Base-by-base conservation (phyloP, 495 filamentous ascomycete genomes). In the Daldinia concentrica region DNA sequence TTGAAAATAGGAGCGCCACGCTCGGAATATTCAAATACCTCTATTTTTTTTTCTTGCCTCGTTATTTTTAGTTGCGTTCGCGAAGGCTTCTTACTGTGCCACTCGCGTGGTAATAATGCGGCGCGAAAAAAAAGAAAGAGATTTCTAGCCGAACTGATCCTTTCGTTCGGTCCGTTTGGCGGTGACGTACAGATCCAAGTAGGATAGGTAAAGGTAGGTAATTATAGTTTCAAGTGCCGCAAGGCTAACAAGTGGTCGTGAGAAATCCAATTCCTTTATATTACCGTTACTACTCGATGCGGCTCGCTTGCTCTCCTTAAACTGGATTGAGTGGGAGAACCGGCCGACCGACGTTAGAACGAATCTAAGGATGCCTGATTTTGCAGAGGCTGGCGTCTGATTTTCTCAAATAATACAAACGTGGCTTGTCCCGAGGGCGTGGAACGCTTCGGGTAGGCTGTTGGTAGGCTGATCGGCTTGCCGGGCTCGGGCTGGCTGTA, bases 361-460 rank as follows among this genome's bases (percentile, higher is more conserved):
- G 22, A 54, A 54, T 54, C 50, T 17, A 54, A 54, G 5, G 27
- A 54, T 30, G 14, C 24, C 27, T 22, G 30, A 39, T 14, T 63
- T 71, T 45, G 62, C 45, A 41, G 60, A 62, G 64, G 59, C 64
- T 62, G 57, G 66, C 66, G 57, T 64, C 62, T 58, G 61, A 73
- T 73, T 55, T 22, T 60, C 71, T 62, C 65, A 62, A 30, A 54
- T 57, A 58, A 73, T 69, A 62, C 58, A 61, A 66, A 66, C 45
- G 71, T 73, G 71, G 71, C 71, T 73, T 73, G 71, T 73, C 71
- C 71, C 71, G 66, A 58, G 37, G 58, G 62, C 61, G 50, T 73
- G 71, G 71, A 26, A 69, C 71, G n/a, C 71, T 56, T 69, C 66
- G 66, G 71, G 71, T 69, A 63, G 62, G 43, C 62, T 69, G 66